A percentile compares a stretch with the other conserved stretches of the same genome.
Conservation (phyloP, 2,329 filamentous ascomycete species). For the Coleophoma eucalyptorum region DNA sequence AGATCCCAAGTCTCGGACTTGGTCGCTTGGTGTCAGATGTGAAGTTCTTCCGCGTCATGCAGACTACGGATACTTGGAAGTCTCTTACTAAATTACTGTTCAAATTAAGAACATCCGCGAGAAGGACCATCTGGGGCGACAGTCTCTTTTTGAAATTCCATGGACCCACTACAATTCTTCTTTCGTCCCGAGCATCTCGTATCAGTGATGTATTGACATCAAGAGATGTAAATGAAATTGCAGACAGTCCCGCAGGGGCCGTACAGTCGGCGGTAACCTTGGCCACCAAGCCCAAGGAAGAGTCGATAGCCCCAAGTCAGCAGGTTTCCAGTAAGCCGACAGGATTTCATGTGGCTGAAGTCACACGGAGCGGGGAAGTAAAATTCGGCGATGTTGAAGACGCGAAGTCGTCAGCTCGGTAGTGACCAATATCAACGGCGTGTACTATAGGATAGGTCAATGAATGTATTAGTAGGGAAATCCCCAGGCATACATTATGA, state of each 20-base stretch:
- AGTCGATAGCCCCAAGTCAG: constrained; percentile 19
- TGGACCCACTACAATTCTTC: constrained; percentile 78
- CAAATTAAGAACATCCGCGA: constrained; percentile 68
- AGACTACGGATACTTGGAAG: constrained; percentile 70
- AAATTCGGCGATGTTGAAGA: constrained; percentile 38
- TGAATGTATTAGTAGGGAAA: too few relatives aligned
- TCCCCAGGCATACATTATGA: too few relatives aligned
- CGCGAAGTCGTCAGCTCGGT: constrained; percentile 14
- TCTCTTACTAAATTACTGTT: constrained; percentile 61
- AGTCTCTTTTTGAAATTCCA: constrained; percentile 86
- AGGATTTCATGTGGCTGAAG: constrained; percentile 51
- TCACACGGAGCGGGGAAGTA: constrained; percentile 62
- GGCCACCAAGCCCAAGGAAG: constrained; percentile 33
- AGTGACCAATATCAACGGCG: not conserved
- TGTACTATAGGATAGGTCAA: too few relatives aligned
- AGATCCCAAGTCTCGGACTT: constrained; percentile 68
- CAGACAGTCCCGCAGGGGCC: constrained; percentile 72
- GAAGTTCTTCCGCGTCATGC: constrained; percentile 70
- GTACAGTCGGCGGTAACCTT: constrained; percentile 56
- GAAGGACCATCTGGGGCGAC: constrained; percentile 90
- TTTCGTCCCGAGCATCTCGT: constrained; percentile 82
- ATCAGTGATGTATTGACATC: constrained; percentile 74
- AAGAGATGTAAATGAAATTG: constrained; percentile 85
- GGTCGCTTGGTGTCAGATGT: constrained; percentile 62
- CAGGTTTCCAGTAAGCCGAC: constrained; percentile 32